phyloP scores from a whole-genome alignment of 2,329 filamentous ascomycete species.

The Penicillium brevicompactum region DNA sequence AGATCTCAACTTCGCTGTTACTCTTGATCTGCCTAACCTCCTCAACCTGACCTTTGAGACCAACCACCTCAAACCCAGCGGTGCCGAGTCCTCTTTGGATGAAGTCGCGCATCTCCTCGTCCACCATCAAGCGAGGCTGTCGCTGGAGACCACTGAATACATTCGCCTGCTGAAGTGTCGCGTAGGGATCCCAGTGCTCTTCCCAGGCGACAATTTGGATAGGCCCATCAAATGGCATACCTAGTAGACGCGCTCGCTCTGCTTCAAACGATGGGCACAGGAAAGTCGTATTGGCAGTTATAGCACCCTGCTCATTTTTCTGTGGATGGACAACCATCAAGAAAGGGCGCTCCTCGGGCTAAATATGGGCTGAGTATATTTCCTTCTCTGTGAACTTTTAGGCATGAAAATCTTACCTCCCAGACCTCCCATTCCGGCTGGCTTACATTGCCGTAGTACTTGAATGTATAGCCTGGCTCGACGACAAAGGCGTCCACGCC shows the following conservation, averaged over 20 bases:
- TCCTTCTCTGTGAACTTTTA: neutral
- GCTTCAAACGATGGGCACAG: conserved; percentile 64
- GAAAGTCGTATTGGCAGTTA: conserved; percentile 60
- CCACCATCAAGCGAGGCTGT: conserved; percentile 58
- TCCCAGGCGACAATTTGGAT: conserved; percentile 63
- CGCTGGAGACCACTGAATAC: conserved; percentile 36
- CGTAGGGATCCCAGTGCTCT: conserved; percentile 67
- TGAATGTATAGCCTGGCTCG: conserved; percentile 66
- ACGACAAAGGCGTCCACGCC: conserved; percentile 61
- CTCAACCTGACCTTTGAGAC: conserved; percentile 58
- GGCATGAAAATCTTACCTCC: conserved; percentile 40
- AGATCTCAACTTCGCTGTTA: conserved; percentile 56
- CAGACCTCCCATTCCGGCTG: conserved; percentile 65
- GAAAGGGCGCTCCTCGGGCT: conserved; percentile 66
- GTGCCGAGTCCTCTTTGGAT: conserved; percentile 59
- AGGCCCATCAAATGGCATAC: conserved; percentile 56
- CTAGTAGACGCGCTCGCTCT: conserved; percentile 59
- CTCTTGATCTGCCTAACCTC: conserved; percentile 62
- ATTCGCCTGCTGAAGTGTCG: conserved; percentile 52
- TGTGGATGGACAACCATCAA: conserved; percentile 61
- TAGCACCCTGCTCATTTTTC: conserved; percentile 37
- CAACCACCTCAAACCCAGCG: conserved; percentile 59
- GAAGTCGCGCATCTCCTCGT: conserved; percentile 67
- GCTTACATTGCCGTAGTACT: conserved; percentile 65
- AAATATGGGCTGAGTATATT: neutral